A percentile compares a stretch with the other conserved stretches of the same genome.
Evolutionary conservation across 345 rosid genomes (phyloP).

Genomic region (Rhodamnia argentea): DNA sequence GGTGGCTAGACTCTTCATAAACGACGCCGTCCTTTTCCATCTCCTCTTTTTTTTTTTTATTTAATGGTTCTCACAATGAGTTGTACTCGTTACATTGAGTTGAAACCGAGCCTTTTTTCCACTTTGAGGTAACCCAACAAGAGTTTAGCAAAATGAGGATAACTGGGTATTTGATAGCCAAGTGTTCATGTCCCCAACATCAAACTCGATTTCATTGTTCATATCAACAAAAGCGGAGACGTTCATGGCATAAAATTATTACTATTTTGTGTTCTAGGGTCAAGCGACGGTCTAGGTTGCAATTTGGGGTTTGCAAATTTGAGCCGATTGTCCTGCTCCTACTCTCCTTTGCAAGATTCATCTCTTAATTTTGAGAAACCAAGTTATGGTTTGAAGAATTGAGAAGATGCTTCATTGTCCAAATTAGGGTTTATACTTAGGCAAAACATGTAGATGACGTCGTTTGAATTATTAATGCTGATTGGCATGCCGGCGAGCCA

Average conservation of each 20-base stretch:
- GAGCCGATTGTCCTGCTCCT: no score
- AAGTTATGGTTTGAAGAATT: not conserved
- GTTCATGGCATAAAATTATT: conserved; percentile 20
- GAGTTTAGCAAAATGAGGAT: conserved; percentile 46
- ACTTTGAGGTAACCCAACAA: conserved; percentile 46
- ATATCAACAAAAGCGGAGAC: conserved; percentile 27
- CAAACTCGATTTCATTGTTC: conserved; percentile 47
- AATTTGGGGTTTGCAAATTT: not conserved
- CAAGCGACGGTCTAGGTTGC: conserved; percentile 10
- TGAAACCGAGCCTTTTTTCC: no score
- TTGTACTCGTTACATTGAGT: no score
- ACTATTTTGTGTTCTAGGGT: conserved; percentile 10
- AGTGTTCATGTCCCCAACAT: conserved; percentile 55
- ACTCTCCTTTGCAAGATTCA: not conserved
- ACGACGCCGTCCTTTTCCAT: conserved; percentile 1
- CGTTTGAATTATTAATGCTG: not conserved
- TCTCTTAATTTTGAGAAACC: not conserved
- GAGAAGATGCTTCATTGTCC: not conserved
- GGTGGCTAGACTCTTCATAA: not conserved
- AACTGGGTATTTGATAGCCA: no score
- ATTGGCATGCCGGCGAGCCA: no score
- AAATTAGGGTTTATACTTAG: not conserved
- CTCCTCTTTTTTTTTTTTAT: no score
- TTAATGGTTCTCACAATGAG: no score
- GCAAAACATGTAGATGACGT: not conserved